phyloP scores from a whole-genome alignment of 2,329 filamentous ascomycete genomes.

The Ascochyta clinopodiicola region DNA sequence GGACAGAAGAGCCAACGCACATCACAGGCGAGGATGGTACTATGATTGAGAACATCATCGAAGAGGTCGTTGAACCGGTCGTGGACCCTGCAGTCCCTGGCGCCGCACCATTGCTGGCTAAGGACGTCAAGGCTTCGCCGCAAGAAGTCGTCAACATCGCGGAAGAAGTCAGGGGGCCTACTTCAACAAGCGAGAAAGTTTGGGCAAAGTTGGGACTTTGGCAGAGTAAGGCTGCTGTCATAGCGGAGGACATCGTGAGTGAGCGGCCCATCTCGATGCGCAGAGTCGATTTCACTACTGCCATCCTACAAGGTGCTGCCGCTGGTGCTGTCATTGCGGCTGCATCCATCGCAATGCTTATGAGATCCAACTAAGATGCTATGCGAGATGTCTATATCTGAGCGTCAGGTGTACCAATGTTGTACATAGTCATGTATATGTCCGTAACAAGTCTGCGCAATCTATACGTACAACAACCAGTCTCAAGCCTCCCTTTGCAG shows the following conservation, averaged over 20 bases:
- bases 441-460: background rate
- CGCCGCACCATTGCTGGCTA: slow-evolving; percentile 4
- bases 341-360: slow-evolving; percentile 33
- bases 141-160: slow-evolving; percentile 26
- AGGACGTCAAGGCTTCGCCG: slow-evolving; percentile 2
- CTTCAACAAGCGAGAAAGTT: slow-evolving; percentile 15
- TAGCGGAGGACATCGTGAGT: slow-evolving; percentile 50
- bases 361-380: slow-evolving; percentile 27
- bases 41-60: slow-evolving; percentile 4
- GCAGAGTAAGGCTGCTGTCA: slow-evolving; percentile 29
- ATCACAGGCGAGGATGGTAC: slow-evolving; percentile 8
- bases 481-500: too few relatives aligned
- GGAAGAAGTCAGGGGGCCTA: slow-evolving; percentile 14
- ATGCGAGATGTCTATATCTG: background rate
- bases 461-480: background rate
- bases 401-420: background rate
- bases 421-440: slow-evolving; percentile 13
- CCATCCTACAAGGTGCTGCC: slow-evolving; percentile 53
- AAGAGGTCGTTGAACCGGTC: slow-evolving; percentile 10
- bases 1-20: slow-evolving; percentile 19
- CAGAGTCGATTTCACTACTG: slow-evolving; percentile 55
- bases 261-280: slow-evolving; percentile 54
- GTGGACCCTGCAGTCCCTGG: slow-evolving; percentile 20
- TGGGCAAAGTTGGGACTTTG: slow-evolving; percentile 22
- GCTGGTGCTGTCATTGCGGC: slow-evolving; percentile 49